Conservation (phyloP, 225 moss, liverwort and hornwort genomes). For the Sphagnum contortum region DNA sequence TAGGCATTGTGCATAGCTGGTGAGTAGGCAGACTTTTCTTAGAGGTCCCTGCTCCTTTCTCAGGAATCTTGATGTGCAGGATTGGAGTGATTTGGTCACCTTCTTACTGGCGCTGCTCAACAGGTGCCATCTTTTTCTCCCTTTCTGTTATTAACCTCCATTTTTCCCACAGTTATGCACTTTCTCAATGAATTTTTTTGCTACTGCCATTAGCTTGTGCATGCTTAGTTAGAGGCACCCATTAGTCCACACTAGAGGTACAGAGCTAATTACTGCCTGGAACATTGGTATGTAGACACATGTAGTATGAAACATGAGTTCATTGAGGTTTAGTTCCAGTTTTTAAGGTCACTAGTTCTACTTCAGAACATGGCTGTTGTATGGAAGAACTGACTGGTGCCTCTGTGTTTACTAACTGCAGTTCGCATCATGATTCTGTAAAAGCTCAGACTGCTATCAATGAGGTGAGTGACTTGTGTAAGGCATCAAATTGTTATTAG, state of each 20-base stretch:
- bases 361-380: no score
- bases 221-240: no score
- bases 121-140: conserved; percentile 30
- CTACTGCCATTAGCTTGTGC: no score
- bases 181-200: neutral
- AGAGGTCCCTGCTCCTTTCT: no score
- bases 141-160: neutral
- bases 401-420: conserved; percentile 17
- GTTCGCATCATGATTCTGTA: conserved; percentile 94
- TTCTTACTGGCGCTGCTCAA: conserved; percentile 80
- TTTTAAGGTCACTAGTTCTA: no score
- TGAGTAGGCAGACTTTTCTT: no score
- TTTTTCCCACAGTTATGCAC: neutral
- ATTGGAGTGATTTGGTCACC: conserved; percentile 70
- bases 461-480: conserved; percentile 46
- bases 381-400: no score
- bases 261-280: neutral
- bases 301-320: neutral
- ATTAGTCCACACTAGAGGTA: no score
- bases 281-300: neutral
- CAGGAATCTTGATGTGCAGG: conserved; percentile 28
- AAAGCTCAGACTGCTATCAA: conserved; percentile 98
- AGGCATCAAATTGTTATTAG: no score
- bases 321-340: neutral
- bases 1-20: no score